Base-by-base conservation (phyloP, 192 early-diverging fungal genomes). In the Podila epigama region DNA sequence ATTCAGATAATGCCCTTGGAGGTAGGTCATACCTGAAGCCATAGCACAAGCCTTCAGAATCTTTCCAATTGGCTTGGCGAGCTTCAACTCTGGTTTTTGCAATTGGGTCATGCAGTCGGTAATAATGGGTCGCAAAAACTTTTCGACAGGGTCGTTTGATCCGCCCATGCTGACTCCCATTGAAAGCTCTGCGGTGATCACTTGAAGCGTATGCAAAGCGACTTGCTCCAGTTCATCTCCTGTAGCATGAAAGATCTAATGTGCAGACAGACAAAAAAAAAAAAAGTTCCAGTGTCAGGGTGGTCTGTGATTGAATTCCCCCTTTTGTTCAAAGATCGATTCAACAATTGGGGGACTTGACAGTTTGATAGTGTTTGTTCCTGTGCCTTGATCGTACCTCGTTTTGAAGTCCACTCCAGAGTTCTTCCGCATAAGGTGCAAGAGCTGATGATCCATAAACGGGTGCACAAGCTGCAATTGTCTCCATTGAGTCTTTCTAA, bases 401-500 rank as follows among this genome's bases (percentile, higher is more conserved):
- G 44, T 91, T 85, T 56, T 89, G 89, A 35, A 93, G 81, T 33
- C 82, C 83, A 51, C 92, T 90, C 73, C 94, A 92, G 29, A 99
- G 71, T 20, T 87, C 82, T 52, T 92, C 87, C 29, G 94, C 68
- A 59, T 93, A 84, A 3, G 89, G 88, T 13, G 84, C 64, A 20
- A 97, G 83, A 3, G 88, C 84, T 1, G 84, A 82, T 4, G 89
- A 81, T 32, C 89, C 91, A 71, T 96, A 99, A 0, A 90, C 90
- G 10, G 85, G 89, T 2, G 91, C 86, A 56, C 95, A 92, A 1
- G 89, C 89, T 7, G 91, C 82, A 27, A 99, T 77, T 0, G 95
- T 92, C 59, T 97, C 96, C 83, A 97, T 89, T 0, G 97, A 92
- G 82, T 98, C 97, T 71, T 89, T 85, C 89, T 93, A 71, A 42